Base-by-base conservation (phyloP, 805 yeast genomes). In the Starmerella tilneyi region DNA sequence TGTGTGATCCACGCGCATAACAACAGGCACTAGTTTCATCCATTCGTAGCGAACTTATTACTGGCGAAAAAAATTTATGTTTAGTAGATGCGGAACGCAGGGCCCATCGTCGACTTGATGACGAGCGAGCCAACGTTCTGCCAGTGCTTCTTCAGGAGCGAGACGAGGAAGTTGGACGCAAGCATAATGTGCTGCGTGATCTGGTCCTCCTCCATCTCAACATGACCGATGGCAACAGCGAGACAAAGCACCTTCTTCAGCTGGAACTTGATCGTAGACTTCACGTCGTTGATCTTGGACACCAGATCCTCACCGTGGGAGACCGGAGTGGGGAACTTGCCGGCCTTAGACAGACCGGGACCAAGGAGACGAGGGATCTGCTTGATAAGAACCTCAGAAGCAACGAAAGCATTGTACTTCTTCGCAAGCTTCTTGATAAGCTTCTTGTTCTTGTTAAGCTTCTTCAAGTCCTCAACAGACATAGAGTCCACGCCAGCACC, bases 291-390 rank as follows among this genome's bases (percentile, higher is more conserved):
- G 65, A 92, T 92, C 84, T 89, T 92, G 61, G 78, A 68, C 81
- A 84, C 84, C 70, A 92, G 80, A 72, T 92, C 98, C 71, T 92
- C 99, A 73, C 84, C 78, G 84, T 92, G 98, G 59, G 99, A 92
- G 64, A 92, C 98, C 75, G 99, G 99, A 72, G 97, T 89, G 74
- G 99, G 99, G 96, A 92, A 92, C 89, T 92, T 92, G 83, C 98
- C 98, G 69, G 96, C 97, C 84, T 92, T 92, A 63, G 98, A 92
- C 69, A 92, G 85, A 74, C 89, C 96, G 72, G 99, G 99, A 78
- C 99, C 99, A 70, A 92, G 80, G 70, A 92, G 80, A 82, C 99
- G 92, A 75, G 99, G 99, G 70, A 92, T 94, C 79, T 92, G 98
- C 81, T 92, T 92, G 73, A 92, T 92, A 73, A 92, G 84, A 60